Evolutionary conservation across 495 filamentous ascomycete species (phyloP).

Genomic region (Neurospora sublineolata): DNA sequence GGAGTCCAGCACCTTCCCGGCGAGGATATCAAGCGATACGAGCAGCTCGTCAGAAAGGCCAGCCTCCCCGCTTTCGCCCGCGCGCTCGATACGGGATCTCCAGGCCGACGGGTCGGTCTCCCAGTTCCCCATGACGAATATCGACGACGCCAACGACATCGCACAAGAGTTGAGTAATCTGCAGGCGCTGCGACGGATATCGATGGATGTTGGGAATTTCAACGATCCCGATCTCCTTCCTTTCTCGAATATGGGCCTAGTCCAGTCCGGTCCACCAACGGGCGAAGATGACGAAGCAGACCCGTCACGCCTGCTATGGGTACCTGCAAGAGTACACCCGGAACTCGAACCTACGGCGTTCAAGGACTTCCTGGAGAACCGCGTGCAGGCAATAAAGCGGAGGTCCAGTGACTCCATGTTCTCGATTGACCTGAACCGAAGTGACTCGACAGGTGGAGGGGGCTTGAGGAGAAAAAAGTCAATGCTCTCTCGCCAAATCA

Average conservation of each 20-base stretch:
- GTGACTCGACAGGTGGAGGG: conserved; percentile 36
- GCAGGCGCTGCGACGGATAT: conserved; percentile 91
- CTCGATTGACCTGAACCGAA: conserved; percentile 50
- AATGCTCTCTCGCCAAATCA: conserved; percentile 88
- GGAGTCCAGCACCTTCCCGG: conserved; percentile 29
- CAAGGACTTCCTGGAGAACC: conserved; percentile 89
- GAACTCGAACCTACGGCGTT: conserved; percentile 94
- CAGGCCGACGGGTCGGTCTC: conserved; percentile 55
- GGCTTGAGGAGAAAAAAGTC: conserved; percentile 80
- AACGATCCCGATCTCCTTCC: conserved; percentile 86
- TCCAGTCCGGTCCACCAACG: conserved; percentile 62
- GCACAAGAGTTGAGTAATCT: conserved; percentile 92
- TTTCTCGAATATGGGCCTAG: conserved; percentile 50
- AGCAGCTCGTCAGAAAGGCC: conserved; percentile 39
- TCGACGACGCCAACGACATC: conserved; percentile 85
- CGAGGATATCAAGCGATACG: conserved; percentile 35
- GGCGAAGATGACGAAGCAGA: conserved; percentile 77
- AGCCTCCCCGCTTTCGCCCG: conserved; percentile 44
- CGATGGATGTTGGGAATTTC: conserved; percentile 91
- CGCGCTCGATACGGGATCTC: conserved; percentile 45
- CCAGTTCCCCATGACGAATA: conserved; percentile 78
- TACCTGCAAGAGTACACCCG: conserved; percentile 86
- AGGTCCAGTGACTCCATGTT: conserved; percentile 64
- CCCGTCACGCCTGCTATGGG: conserved; percentile 83
- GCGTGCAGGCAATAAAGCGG: conserved; percentile 77